Percentiles rank a stretch among this genome's conserved stretches.
These are phyloP conservation scores for Colletotrichum sp. DNA, from an alignment of 2,329 filamentous ascomycete species.

Conservation along the genomic window DNA sequence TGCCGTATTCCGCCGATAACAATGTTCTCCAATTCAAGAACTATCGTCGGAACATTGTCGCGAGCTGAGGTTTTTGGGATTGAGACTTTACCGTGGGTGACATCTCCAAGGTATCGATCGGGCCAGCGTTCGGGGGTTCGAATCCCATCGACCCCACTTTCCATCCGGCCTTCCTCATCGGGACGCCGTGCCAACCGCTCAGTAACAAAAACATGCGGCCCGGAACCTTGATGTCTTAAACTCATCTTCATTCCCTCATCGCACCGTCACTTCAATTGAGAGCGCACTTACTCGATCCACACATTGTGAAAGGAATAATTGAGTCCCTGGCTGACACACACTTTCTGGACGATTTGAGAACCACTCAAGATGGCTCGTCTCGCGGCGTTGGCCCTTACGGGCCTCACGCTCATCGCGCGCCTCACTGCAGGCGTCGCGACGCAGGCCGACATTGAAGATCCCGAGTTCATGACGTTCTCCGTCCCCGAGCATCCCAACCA, in stretches of 20 bases:
- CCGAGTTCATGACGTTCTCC: conserved; percentile 7
- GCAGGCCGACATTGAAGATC: not conserved
- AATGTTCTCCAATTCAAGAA: not conserved
- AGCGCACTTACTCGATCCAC: not conserved
- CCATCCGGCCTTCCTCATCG: not conserved
- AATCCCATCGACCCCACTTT: not conserved
- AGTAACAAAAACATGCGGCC: not conserved
- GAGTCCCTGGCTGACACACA: not conserved
- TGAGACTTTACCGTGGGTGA: not conserved
- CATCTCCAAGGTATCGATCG: not conserved
- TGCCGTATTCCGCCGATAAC: rapidly evolving
- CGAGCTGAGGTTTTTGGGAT: rapidly evolving
- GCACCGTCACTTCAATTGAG: not conserved
- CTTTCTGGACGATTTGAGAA: not conserved
- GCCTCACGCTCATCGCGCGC: not conserved
- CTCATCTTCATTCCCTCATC: not conserved
- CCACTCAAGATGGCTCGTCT: not conserved
- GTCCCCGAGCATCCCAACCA: conserved; percentile 23
- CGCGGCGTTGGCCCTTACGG: not conserved
- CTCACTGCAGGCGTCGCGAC: not conserved
- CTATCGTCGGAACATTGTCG: not conserved
- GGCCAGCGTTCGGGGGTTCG: not conserved
- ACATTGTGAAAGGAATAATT: not conserved
- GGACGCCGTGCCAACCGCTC: not conserved
- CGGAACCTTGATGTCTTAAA: not conserved